Percentiles rank a stretch among this genome's conserved stretches.
These are phyloP conservation scores for Aethionema arabicum DNA, from an alignment of 345 rosid species.

Conservation along the genomic window DNA sequence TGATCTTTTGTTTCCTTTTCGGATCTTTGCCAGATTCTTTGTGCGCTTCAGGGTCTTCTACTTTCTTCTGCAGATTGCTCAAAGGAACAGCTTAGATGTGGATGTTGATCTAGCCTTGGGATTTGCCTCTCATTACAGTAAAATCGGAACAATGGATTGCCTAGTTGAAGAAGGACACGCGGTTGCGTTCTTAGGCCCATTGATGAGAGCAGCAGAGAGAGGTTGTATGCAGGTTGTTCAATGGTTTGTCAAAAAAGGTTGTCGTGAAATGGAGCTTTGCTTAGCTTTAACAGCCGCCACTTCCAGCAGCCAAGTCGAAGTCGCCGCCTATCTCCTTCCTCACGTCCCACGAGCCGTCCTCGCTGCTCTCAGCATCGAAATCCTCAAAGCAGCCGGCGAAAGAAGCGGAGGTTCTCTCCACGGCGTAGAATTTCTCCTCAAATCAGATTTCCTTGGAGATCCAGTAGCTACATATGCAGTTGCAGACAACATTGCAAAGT, in stretches of 20 bases:
- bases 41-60: background rate
- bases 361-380: conserved; percentile 86
- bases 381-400: conserved; percentile 95
- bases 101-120: conserved; percentile 94
- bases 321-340: conserved; percentile 87
- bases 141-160: conserved; percentile 94
- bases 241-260: conserved; percentile 90
- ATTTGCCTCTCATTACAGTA: conserved; percentile 90
- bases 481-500: conserved; percentile 86
- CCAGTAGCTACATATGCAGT: conserved; percentile 79
- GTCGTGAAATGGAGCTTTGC: conserved; percentile 94
- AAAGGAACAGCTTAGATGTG: conserved; percentile 94
- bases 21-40: conserved; percentile 9
- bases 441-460: conserved; percentile 80
- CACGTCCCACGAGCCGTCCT: conserved; percentile 86
- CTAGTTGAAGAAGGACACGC: conserved; percentile 98
- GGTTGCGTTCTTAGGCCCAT: conserved; percentile 83
- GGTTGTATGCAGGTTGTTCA: conserved; percentile 93
- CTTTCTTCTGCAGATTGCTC: conserved; percentile 67
- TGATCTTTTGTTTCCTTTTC: background rate
- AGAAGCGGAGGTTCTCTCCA: conserved; percentile 85
- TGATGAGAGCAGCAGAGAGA: conserved; percentile 97
- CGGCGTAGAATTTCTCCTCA: conserved; percentile 89
- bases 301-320: conserved; percentile 82
- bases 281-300: conserved; percentile 95